Conservation (phyloP, 1,284 basidiomycete species). For the Leccinum fallax region DNA sequence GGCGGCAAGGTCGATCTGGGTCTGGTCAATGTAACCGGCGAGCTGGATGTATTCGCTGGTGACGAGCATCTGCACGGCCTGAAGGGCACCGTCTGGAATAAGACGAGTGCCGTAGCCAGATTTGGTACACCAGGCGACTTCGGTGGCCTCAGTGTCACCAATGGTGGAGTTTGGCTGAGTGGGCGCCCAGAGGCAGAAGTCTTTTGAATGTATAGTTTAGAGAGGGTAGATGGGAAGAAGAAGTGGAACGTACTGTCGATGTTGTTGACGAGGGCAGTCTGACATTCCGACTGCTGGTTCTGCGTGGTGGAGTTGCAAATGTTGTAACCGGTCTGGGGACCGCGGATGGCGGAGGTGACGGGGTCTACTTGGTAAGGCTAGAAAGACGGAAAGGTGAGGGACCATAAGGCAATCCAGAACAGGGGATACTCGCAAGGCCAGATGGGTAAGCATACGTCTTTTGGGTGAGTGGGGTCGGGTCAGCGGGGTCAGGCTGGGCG, state of each 20-base stretch:
- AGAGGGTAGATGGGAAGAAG: neutral
- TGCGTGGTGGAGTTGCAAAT: conserved; percentile 52
- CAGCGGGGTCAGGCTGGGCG: conserved; percentile 40
- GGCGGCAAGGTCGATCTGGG: conserved; percentile 50
- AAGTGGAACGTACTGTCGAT: conserved; percentile 29
- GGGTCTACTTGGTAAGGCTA: conserved; percentile 47
- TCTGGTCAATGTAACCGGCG: conserved; percentile 66
- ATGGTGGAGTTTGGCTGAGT: conserved; percentile 40
- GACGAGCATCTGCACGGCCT: conserved; percentile 55
- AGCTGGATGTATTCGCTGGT: conserved; percentile 66
- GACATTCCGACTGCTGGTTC: conserved; percentile 44
- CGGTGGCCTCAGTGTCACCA: conserved; percentile 57
- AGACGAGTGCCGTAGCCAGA: conserved; percentile 56
- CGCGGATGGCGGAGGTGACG: conserved; percentile 45
- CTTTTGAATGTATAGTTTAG: conserved; percentile 18
- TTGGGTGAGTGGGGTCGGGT: conserved; percentile 50
- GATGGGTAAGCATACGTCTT: conserved; percentile 53
- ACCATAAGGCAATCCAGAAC: neutral
- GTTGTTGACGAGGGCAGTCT: conserved; percentile 42
- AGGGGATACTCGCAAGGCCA: conserved; percentile 44
- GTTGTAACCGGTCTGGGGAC: conserved; percentile 46
- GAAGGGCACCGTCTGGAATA: conserved; percentile 53
- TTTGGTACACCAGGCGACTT: conserved; percentile 66
- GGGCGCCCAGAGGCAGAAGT: conserved; percentile 46
- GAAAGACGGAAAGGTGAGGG: neutral